Evolutionary conservation across 2,329 filamentous ascomycete genomes (phyloP), one percentile per base, ranked within the genome.

Genomic region (Ustilaginoidea virens): DNA sequence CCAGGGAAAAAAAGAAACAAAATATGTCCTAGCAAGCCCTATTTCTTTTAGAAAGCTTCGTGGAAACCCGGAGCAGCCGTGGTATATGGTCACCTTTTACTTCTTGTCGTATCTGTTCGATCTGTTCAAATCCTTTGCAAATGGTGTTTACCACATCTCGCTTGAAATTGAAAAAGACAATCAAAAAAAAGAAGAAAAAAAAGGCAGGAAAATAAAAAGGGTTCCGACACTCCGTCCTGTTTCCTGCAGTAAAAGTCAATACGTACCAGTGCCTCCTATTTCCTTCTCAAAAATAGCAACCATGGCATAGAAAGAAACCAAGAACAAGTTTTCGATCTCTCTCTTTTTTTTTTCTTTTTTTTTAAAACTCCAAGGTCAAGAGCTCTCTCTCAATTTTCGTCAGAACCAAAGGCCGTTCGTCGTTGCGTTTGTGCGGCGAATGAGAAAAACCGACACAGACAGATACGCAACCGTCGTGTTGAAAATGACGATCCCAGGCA

Each of bases 361-460:
- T 18, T 30, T 19, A 45, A 53, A 15, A 52, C 54, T 49, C 52
- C 56, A 55, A 57, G 46, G 48, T 48, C 49, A 55, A 48, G 55
- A 52, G 48, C 45, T 60, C 53, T 60, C 54, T 59, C n/a, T n/a
- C n/a, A n/a, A 60, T 59, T 47, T 53, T 53, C 46, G 42, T 52
- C 47, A 51, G 52, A n/a, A 53, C 52, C 51, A 52, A 59, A 53
- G 48, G n/a, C n/a, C n/a, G n/a, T n/a, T 52, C 47, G 47, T 44
- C 30, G 20, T 29, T 26, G 15, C 17, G 37, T 35, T 41, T 34
- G 35, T 37, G 33, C 24, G 29, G 33, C 28, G 37, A 43, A 39
- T n/a, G n/a, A 26, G 33, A 42, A 39, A 41, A 41, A 34, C 35
- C 42, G 39, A 47, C 41, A 42, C 37, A 33, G 31, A 38, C 40